Percentiles rank a stretch among this genome's conserved stretches.
Evolutionary conservation across 1,284 basidiomycete species (phyloP).

Genomic region (Spongiforma sp.): DNA sequence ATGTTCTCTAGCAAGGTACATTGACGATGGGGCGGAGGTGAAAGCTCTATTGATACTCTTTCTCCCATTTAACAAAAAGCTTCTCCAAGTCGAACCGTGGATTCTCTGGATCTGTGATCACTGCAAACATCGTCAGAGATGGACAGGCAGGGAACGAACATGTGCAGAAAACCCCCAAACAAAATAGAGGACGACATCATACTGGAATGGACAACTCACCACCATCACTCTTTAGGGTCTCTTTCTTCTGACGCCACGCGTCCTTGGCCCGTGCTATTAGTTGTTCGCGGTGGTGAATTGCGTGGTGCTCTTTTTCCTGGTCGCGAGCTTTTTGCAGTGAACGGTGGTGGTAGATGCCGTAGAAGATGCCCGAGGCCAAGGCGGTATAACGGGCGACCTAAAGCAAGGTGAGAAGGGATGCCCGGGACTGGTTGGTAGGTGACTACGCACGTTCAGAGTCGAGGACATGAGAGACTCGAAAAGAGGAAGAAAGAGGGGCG

Average conservation of each 20-base stretch:
- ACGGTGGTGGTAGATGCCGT: conserved; percentile 92
- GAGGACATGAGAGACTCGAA: conserved; percentile 54
- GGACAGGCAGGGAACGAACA: not conserved
- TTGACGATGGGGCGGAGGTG: conserved; percentile 18
- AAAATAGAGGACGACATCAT: not conserved
- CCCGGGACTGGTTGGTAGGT: not conserved
- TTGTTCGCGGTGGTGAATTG: conserved; percentile 74
- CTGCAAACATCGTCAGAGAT: conserved; percentile 38
- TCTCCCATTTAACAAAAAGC: conserved; percentile 79
- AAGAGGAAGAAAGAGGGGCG: conserved; percentile 23
- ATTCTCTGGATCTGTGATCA: conserved; percentile 93
- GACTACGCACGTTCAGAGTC: conserved; percentile 61
- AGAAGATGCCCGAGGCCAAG: conserved; percentile 86
- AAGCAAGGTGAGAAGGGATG: conserved; percentile 22
- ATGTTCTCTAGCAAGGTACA: conserved; percentile 36
- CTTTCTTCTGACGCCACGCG: conserved; percentile 85
- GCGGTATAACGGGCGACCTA: conserved; percentile 98
- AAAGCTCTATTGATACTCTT: conserved; percentile 51
- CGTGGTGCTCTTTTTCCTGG: conserved; percentile 70
- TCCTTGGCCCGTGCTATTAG: conserved; percentile 89
- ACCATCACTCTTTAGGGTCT: conserved; percentile 50
- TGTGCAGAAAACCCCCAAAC: not conserved
- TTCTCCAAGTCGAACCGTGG: conserved; percentile 98
- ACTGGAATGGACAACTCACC: conserved; percentile 46
- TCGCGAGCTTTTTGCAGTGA: conserved; percentile 88